These are phyloP conservation scores for Tulasnella sp. DNA, from an alignment of 768 basidiomycete genomes.

Conservation along the genomic window DNA sequence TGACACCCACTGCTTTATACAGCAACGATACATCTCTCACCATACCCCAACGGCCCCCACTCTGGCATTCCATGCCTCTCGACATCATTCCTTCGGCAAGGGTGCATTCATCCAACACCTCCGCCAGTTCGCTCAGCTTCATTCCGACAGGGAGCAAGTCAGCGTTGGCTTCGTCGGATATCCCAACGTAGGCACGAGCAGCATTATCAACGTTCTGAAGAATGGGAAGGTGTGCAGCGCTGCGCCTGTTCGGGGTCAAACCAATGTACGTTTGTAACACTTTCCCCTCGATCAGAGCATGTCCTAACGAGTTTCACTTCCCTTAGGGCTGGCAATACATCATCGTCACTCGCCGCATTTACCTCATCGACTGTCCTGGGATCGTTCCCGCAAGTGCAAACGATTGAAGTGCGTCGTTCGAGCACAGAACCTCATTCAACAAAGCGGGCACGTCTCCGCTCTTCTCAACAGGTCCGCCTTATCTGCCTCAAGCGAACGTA, in stretches of 20 bases:
- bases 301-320: not conserved
- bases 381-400: constrained; percentile 91
- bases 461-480: constrained; percentile 86
- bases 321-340: constrained; percentile 94
- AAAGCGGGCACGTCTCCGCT: constrained; percentile 84
- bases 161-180: constrained; percentile 97
- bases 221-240: constrained; percentile 95
- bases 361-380: constrained; percentile 98
- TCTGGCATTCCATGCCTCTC: constrained; percentile 96
- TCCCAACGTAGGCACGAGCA: constrained; percentile 96
- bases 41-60: constrained; percentile 92
- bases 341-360: constrained; percentile 89
- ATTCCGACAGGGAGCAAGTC: constrained; percentile 98
- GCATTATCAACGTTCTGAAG: constrained; percentile 97
- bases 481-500: constrained; percentile 22
- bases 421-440: constrained; percentile 87
- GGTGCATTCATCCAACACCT: constrained; percentile 95
- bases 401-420: constrained; percentile 95
- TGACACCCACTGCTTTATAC: not conserved
- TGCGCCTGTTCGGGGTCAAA: constrained; percentile 96
- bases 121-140: constrained; percentile 91
- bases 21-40: constrained; percentile 95
- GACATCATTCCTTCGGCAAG: constrained; percentile 98
- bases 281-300: not conserved
- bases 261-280: constrained; percentile 47